Evolutionary conservation across 116 monocot species (phyloP), one percentile per base, ranked within the genome.

Genomic region (Cymodocea nodosa): DNA sequence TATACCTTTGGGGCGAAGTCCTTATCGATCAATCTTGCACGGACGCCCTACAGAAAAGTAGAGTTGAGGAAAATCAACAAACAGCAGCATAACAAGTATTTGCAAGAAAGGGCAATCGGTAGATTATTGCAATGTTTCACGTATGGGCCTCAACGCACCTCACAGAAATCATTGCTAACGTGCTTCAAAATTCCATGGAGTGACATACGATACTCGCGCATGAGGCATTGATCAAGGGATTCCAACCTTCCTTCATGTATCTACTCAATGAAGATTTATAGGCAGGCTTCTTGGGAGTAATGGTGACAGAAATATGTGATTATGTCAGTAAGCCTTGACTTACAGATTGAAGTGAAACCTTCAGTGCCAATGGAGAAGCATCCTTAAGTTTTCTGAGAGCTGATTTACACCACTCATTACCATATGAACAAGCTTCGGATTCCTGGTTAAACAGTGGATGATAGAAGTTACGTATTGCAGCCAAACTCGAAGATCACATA

Each of bases 161-260:
- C 95, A 50, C 57, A 79, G 57, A 90, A 95, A 51, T 95, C 90
- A 35, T 73, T 67, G 52, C 83, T 83, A 34, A 87, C 52, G 0
- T 65, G 63, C 59, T 83, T 81, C 20, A 83, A 87, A 52, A 90
- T 81, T 36, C 83, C 85, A 76, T 90, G 80, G 2, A 95, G 75
- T 11, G 95, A 87, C 90, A 95, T 90, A 25, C 90, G 70, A 57
- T 90, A 95, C 68, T 95, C 95, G 34, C 95, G 87, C 59, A 85
- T 65, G 40, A 95, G 79, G 70, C 90, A 95, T 63, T 90, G 81
- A 66, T 95, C 95, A 48, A 95, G 72, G 23, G 95, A 90, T 71
- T 95, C 90, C 64, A 71, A 87, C 78, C 95, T 85, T 56, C 85
- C 95, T 72, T 95, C 90, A 3, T 90, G 82, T 70, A 95, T 81